A percentile compares a stretch with the other conserved stretches of the same genome.
phyloP scores from a whole-genome alignment of 208 protist genomes.

The Wallacemonas sp. region DNA sequence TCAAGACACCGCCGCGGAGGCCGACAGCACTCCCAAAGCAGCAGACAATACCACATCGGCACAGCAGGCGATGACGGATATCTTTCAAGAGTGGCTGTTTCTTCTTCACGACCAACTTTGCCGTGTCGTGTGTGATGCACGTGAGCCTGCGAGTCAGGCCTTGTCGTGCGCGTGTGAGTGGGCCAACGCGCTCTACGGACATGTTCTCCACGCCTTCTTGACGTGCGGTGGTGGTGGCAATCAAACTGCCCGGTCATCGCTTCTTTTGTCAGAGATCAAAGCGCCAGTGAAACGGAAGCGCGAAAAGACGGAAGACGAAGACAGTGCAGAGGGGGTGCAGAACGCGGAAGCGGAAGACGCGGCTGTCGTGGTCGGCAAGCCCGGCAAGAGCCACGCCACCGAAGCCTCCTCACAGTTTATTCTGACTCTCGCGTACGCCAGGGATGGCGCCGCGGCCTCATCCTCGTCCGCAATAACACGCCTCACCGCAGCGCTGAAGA shows the following conservation, averaged over 20 bases:
- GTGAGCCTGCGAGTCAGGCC: background rate
- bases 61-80: background rate
- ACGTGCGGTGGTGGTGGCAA: too few relatives aligned
- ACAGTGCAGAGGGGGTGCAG: slow-evolving; percentile 4
- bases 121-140: background rate
- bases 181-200: slow-evolving; percentile 9
- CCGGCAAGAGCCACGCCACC: background rate
- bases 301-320: background rate
- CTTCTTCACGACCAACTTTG: background rate
- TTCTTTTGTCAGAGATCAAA: too few relatives aligned
- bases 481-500: background rate
- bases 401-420: background rate
- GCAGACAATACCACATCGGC: background rate
- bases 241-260: too few relatives aligned
- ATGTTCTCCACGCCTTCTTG: slow-evolving; percentile 13
- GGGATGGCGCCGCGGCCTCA: background rate
- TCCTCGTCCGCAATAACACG: background rate
- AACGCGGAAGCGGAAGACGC: background rate
- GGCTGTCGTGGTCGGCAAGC: background rate
- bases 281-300: background rate
- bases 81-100: background rate
- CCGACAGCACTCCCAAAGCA: background rate
- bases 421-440: background rate
- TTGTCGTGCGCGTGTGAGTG: background rate
- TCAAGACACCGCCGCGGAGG: background rate